Evolutionary conservation across 129 eudicot genomes (phyloP).

Genomic region (Glebionis coronaria): DNA sequence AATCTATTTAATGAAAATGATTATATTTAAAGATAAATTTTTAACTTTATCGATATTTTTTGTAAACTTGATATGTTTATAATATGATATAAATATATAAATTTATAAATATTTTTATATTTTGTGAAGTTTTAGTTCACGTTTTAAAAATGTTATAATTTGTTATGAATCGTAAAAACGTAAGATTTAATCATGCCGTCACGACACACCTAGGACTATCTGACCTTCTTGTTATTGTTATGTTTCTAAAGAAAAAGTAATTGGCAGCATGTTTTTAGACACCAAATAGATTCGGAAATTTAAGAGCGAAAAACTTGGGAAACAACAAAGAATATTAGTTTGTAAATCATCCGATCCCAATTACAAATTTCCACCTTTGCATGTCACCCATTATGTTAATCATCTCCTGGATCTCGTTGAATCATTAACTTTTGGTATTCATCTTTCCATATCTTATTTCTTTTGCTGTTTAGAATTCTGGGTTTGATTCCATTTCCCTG

Average conservation of each 20-base stretch:
- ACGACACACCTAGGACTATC: too few relatives aligned
- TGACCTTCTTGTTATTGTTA: too few relatives aligned
- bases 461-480: slow-evolving; percentile 1
- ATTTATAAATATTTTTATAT: too few relatives aligned
- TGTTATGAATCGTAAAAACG: too few relatives aligned
- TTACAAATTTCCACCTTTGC: neutral
- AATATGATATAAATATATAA: too few relatives aligned
- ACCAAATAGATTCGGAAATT: slow-evolving; percentile 17
- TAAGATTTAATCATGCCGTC: too few relatives aligned
- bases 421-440: slow-evolving; percentile 23
- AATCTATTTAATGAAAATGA: too few relatives aligned
- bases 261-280: slow-evolving; percentile 15
- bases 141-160: too few relatives aligned
- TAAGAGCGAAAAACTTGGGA: slow-evolving; percentile 29
- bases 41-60: too few relatives aligned
- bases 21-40: too few relatives aligned
- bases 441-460: slow-evolving; percentile 8
- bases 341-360: slow-evolving; percentile 11
- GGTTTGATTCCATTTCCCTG: slow-evolving; percentile 1
- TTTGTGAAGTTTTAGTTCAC: too few relatives aligned
- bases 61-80: too few relatives aligned
- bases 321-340: neutral
- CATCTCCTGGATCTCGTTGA: slow-evolving; percentile 16
- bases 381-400: neutral
- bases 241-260: neutral